phyloP scores from a whole-genome alignment of 495 filamentous ascomycete species.

The Podospora sp. region DNA sequence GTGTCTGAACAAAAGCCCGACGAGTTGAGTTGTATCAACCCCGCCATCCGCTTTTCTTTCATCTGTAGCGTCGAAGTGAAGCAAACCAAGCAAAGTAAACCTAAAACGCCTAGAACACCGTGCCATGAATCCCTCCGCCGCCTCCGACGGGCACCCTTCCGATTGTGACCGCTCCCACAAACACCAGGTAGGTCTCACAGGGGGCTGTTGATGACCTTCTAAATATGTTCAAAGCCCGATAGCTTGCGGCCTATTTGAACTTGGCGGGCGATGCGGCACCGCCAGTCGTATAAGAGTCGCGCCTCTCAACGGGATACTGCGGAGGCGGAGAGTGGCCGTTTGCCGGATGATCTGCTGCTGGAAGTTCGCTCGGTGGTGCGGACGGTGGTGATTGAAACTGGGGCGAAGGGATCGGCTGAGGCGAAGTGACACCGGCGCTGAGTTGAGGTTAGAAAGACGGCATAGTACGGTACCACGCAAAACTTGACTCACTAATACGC shows the following conservation, averaged over 20 bases:
- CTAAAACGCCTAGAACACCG: conserved; percentile 11
- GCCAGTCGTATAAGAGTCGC: conserved; percentile 17
- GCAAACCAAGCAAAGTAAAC: background rate
- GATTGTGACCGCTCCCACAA: background rate
- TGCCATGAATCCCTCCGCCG: conserved; percentile 8
- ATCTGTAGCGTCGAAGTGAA: background rate
- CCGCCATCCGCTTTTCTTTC: background rate
- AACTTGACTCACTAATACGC: conserved; percentile 16
- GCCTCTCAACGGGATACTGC: conserved; percentile 19
- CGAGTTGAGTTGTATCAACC: background rate
- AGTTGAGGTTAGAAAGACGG: conserved; percentile 1
- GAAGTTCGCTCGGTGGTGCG: conserved; percentile 5
- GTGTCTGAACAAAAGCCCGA: background rate
- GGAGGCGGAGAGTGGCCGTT: conserved; percentile 22
- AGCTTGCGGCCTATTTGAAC: background rate
- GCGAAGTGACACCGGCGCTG: background rate
- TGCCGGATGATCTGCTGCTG: conserved; percentile 1
- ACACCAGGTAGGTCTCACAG: background rate
- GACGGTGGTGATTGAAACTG: background rate
- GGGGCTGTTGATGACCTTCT: background rate
- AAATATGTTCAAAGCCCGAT: background rate
- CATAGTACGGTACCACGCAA: background rate
- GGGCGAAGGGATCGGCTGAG: conserved; percentile 14
- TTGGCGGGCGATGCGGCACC: background rate
- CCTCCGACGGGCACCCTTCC: background rate